Evolutionary conservation across 331 rosid genomes (phyloP).

Genomic region (Acacia pycnantha): DNA sequence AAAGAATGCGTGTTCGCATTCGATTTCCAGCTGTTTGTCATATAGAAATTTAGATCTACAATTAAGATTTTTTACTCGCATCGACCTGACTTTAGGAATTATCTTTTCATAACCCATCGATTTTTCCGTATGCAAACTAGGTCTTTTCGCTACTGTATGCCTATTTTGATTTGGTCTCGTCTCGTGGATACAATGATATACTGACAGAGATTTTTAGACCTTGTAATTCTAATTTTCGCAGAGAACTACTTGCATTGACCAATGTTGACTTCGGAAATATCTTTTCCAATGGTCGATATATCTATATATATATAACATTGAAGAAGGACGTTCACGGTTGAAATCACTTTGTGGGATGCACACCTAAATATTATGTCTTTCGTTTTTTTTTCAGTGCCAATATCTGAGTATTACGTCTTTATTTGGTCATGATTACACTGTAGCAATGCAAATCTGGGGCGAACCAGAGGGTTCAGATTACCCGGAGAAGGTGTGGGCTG

Average conservation of each 20-base stretch:
- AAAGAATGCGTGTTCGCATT: background rate
- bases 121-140: background rate
- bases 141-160: background rate
- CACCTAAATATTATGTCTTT: background rate
- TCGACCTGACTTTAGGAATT: slow-evolving; percentile 21
- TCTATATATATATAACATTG: background rate
- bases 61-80: background rate
- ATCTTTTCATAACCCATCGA: background rate
- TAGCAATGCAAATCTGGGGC: background rate
- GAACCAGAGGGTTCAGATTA: background rate
- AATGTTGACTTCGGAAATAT: slow-evolving; percentile 16
- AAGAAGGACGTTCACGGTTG: background rate
- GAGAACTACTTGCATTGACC: slow-evolving; percentile 1
- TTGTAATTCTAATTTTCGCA: background rate
- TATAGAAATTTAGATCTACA: background rate
- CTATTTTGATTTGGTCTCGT: background rate
- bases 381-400: background rate
- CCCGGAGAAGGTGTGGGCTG: background rate
- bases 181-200: background rate
- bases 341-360: background rate
- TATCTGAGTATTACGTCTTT: background rate
- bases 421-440: background rate
- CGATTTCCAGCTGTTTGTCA: slow-evolving; percentile 11
- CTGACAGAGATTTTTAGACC: background rate
- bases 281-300: background rate